Percentiles rank a stretch among this genome's conserved stretches.
Evolutionary conservation across 257 asterid species (phyloP).

Genomic region (Prunella vulgaris): DNA sequence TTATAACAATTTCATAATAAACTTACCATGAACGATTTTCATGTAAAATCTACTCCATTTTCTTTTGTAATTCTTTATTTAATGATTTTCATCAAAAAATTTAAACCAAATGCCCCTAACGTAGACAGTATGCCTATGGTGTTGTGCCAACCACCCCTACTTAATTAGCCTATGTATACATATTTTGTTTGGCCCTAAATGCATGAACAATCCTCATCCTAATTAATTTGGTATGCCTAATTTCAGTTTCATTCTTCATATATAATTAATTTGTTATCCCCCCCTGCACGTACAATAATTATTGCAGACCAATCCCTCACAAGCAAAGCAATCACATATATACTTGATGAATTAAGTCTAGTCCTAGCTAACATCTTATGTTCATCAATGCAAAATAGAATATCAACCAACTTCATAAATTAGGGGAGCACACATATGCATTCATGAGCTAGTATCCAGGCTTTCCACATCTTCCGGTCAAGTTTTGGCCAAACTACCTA

Average conservation of each 20-base stretch:
- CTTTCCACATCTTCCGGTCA: not conserved
- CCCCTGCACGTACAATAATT: not conserved
- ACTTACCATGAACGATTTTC: no score
- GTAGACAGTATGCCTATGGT: no score
- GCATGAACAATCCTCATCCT: not conserved
- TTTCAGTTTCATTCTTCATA: no score
- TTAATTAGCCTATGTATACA: not conserved
- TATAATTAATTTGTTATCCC: not conserved
- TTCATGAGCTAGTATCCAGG: not conserved
- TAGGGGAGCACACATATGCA: not conserved
- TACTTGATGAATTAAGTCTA: not conserved
- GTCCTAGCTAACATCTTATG: not conserved
- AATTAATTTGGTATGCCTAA: not conserved
- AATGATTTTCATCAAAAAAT: no score
- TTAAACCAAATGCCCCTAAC: no score
- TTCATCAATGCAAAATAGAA: slow-evolving; percentile 3
- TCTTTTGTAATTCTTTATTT: no score
- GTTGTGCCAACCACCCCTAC: not conserved
- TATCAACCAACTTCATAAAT: slow-evolving; percentile 10
- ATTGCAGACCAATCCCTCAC: not conserved
- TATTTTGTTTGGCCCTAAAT: not conserved
- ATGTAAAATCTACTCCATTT: no score
- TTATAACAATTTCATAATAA: no score
- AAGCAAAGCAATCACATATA: not conserved
- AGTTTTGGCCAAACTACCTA: no score